phyloP scores from a whole-genome alignment of 495 filamentous ascomycete species.

The Gamarada debralockiae region DNA sequence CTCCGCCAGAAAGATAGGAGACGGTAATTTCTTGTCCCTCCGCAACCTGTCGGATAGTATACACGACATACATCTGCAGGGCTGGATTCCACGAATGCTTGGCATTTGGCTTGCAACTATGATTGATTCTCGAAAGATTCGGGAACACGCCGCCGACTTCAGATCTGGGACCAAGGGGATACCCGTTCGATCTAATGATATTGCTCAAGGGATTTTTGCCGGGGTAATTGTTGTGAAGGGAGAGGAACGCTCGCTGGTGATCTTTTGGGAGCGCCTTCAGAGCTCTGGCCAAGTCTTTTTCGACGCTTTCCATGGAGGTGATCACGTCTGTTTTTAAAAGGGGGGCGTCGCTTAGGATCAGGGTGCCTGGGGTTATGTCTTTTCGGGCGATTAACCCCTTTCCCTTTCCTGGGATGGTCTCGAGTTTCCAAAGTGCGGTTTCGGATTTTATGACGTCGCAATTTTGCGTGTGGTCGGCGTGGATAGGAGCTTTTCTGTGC shows the following conservation, averaged over 20 bases:
- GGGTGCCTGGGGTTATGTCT: conserved; percentile 36
- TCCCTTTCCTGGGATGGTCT: conserved; percentile 34
- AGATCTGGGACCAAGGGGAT: conserved; percentile 30
- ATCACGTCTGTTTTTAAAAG: conserved; percentile 31
- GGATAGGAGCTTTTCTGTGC: no score
- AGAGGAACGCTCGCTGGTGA: conserved; percentile 36
- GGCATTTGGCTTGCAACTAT: conserved; percentile 40
- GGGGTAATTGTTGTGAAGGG: conserved; percentile 39
- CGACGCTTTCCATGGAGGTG: conserved; percentile 21
- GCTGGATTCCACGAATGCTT: conserved; percentile 36
- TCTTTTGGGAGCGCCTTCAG: conserved; percentile 31
- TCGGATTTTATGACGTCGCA: background rate
- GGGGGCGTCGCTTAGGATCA: conserved; percentile 36
- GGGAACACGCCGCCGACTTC: conserved; percentile 32
- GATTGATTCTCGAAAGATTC: conserved; percentile 35
- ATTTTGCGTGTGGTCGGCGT: no score
- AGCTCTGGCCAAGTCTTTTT: conserved; percentile 26
- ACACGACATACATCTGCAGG: conserved; percentile 30
- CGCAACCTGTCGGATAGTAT: conserved; percentile 35
- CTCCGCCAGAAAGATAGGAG: conserved; percentile 30
- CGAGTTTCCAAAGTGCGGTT: conserved; percentile 28
- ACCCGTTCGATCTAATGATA: conserved; percentile 37
- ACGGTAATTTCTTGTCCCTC: conserved; percentile 40
- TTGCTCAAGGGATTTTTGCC: conserved; percentile 29
- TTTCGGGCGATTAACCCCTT: conserved; percentile 32